Conservation (phyloP, 257 asterid genomes). For the Leptodermis oblonga region DNA sequence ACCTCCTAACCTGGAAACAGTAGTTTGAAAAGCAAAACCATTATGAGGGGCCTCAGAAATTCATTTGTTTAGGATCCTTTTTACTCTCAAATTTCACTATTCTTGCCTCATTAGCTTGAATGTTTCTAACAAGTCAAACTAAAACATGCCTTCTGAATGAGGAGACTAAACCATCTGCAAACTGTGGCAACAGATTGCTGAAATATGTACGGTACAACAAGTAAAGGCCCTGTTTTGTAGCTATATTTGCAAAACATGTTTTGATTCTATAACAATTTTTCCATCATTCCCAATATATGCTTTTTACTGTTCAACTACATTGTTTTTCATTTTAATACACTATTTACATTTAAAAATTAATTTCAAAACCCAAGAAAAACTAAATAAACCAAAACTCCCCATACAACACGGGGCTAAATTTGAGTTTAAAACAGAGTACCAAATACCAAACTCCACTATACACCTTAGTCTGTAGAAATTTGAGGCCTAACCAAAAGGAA, state of each 20-base stretch:
- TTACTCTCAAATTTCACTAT: background rate
- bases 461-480: too few species aligned
- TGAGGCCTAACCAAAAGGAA: background rate
- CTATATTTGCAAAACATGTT: too few species aligned
- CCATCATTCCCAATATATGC: too few species aligned
- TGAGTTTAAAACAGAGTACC: background rate
- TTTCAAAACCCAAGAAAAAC: too few species aligned
- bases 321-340: too few species aligned
- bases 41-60: background rate
- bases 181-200: background rate
- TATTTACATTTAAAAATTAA: too few species aligned
- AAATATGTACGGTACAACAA: background rate
- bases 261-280: too few species aligned
- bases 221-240: too few species aligned
- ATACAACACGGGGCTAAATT: too few species aligned
- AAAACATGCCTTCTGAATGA: background rate
- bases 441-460: too few species aligned
- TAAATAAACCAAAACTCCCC: too few species aligned
- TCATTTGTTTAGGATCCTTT: background rate
- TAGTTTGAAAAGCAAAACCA: background rate
- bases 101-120: background rate
- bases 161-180: background rate
- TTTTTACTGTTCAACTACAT: too few species aligned
- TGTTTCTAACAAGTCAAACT: background rate
- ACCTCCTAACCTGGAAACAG: background rate